Conservation (phyloP, 352 stramenopile species). For the Pythium coloratum region DNA sequence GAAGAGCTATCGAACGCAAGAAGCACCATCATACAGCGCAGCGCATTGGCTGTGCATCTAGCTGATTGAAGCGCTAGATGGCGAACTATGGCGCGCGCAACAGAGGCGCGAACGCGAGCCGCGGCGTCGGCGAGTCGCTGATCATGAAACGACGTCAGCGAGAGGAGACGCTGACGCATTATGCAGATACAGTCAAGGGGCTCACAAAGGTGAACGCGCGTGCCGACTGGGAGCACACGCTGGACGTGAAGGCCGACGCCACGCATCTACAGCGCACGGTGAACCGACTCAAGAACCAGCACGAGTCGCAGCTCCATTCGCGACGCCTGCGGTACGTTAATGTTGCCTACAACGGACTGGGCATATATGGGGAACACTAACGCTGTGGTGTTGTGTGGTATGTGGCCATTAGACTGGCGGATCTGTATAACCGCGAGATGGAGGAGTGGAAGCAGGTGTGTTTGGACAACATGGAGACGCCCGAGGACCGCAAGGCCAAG, state of each 20-base stretch:
- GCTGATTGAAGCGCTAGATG: not conserved
- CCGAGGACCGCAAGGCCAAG: slow-evolving; percentile 79
- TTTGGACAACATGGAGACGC: slow-evolving; percentile 70
- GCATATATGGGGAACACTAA: not conserved
- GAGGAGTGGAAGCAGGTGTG: slow-evolving; percentile 67
- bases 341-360: not conserved
- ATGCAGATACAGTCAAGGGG: slow-evolving; percentile 49
- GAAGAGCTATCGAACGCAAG: not conserved
- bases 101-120: slow-evolving; percentile 22
- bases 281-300: slow-evolving; percentile 64
- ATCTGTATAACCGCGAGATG: slow-evolving; percentile 80
- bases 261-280: slow-evolving; percentile 48
- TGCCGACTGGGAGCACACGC: slow-evolving; percentile 71
- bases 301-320: slow-evolving; percentile 72
- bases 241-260: slow-evolving; percentile 52
- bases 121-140: slow-evolving; percentile 66
- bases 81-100: slow-evolving; percentile 10
- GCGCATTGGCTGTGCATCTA: not conserved
- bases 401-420: slow-evolving; percentile 43
- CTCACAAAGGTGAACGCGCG: slow-evolving; percentile 52
- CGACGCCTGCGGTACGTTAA: slow-evolving; percentile 42
- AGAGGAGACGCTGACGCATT: slow-evolving; percentile 63
- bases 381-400: not conserved
- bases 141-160: slow-evolving; percentile 75
- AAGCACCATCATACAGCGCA: not conserved